Conservation (phyloP, 2,329 filamentous ascomycete genomes). For the Cercospora sojina region DNA sequence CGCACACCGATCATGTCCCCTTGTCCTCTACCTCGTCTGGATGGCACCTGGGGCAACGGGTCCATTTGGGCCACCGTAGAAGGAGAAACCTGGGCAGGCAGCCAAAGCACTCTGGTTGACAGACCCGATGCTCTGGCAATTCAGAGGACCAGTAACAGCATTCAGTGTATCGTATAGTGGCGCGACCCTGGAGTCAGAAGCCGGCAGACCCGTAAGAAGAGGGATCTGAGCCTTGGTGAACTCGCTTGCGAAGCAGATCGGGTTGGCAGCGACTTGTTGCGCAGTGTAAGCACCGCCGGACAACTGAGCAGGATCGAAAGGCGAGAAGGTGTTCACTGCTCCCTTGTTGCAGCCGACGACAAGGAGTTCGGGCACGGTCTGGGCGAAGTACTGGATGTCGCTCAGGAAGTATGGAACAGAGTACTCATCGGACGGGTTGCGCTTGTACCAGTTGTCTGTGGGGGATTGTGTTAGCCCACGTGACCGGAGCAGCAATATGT, state of each 20-base stretch:
- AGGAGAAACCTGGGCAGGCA: constrained; percentile 32
- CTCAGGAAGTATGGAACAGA: constrained; percentile 30
- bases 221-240: constrained; percentile 29
- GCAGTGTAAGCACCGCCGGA: constrained; percentile 47
- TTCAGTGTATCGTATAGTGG: constrained; percentile 22
- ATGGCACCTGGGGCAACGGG: constrained; percentile 33
- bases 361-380: constrained; percentile 33
- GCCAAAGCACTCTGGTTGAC: constrained; percentile 32
- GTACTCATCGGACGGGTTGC: constrained; percentile 37
- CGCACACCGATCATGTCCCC: not conserved
- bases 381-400: constrained; percentile 34
- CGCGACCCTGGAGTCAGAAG: not conserved
- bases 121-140: constrained; percentile 29
- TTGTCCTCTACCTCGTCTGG: constrained; percentile 16
- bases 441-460: constrained; percentile 42
- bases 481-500: constrained; percentile 13
- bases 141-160: constrained; percentile 16
- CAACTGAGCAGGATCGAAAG: constrained; percentile 37
- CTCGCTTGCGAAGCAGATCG: constrained; percentile 32
- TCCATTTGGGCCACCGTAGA: constrained; percentile 34
- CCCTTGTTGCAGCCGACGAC: constrained; percentile 41
- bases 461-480: constrained; percentile 32
- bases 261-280: constrained; percentile 30
- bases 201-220: constrained; percentile 24
- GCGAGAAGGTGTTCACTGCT: constrained; percentile 37